These are phyloP conservation scores for Arthrobotrys conoides DNA, from an alignment of 2,329 filamentous ascomycete genomes.

Conservation along the genomic window DNA sequence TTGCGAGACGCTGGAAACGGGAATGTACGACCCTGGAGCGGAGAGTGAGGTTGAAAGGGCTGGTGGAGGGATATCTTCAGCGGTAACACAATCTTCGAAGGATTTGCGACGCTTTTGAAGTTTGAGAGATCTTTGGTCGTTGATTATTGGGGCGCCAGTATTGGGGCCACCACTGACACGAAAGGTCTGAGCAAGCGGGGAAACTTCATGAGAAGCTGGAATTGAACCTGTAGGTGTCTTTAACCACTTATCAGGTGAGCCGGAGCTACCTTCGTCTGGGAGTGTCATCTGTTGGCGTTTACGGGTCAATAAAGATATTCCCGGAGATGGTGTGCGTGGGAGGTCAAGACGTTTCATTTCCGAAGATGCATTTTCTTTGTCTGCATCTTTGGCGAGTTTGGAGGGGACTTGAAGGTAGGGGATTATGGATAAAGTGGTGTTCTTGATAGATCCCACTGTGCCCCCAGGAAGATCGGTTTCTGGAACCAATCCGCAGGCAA, in stretches of 20 bases:
- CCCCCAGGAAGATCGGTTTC: constrained; percentile 62
- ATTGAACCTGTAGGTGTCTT: constrained; percentile 63
- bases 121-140: constrained; percentile 55
- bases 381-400: constrained; percentile 27
- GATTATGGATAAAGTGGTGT: constrained; percentile 53
- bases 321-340: constrained; percentile 56
- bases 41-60: constrained; percentile 52
- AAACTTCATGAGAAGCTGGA: constrained; percentile 49
- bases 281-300: constrained; percentile 62
- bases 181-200: constrained; percentile 45
- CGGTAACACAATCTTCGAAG: constrained; percentile 63
- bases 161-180: constrained; percentile 30
- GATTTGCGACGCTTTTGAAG: constrained; percentile 63
- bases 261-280: constrained; percentile 59
- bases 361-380: constrained; percentile 47
- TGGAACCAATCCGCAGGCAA: constrained; percentile 62
- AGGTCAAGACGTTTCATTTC: constrained; percentile 55
- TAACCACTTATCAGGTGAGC: constrained; percentile 63
- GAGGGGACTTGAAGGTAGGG: constrained; percentile 44
- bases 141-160: not conserved
- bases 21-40: constrained; percentile 55
- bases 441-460: constrained; percentile 62
- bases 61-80: constrained; percentile 63
- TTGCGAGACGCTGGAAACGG: constrained; percentile 61
- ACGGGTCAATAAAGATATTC: constrained; percentile 59